Evolutionary conservation across 1,139 yeast genomes (phyloP).

Genomic region (Zygosaccharomyces pseudobailii): DNA sequence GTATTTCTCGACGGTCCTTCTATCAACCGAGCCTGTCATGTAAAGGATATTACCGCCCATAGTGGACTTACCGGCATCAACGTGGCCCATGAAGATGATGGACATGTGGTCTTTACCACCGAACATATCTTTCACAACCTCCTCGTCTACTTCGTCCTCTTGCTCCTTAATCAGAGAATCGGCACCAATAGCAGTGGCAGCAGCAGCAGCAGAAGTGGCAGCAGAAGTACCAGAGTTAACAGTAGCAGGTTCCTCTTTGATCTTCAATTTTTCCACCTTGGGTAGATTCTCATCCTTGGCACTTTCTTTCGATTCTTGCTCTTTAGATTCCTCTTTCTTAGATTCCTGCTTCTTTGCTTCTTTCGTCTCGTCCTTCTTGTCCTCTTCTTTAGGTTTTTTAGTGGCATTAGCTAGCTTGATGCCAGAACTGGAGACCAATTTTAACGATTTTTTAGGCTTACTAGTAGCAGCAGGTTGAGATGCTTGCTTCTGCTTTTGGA

Average conservation of each 20-base stretch:
- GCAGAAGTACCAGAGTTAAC: not conserved
- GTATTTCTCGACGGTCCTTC: slow-evolving; percentile 97
- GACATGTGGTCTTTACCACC: slow-evolving; percentile 97
- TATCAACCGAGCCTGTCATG: slow-evolving; percentile 94
- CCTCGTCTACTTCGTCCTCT: slow-evolving; percentile 84
- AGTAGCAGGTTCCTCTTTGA: slow-evolving; percentile 17
- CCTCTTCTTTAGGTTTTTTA: slow-evolving; percentile 37
- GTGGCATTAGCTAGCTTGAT: slow-evolving; percentile 63
- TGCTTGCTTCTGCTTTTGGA: slow-evolving; percentile 53
- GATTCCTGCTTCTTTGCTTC: slow-evolving; percentile 18
- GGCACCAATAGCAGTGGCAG: slow-evolving; percentile 22
- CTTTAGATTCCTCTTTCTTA: slow-evolving; percentile 11
- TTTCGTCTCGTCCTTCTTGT: slow-evolving; percentile 30
- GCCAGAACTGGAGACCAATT: slow-evolving; percentile 60
- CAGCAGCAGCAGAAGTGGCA: slow-evolving; percentile 9
- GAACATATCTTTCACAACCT: slow-evolving; percentile 83
- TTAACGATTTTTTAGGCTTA: slow-evolving; percentile 60
- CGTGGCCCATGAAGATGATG: slow-evolving; percentile 98
- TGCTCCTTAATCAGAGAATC: slow-evolving; percentile 60
- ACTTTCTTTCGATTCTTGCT: slow-evolving; percentile 15
- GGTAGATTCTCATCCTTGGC: slow-evolving; percentile 14
- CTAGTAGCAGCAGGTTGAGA: slow-evolving; percentile 26
- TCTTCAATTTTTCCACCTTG: slow-evolving; percentile 21
- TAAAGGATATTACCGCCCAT: slow-evolving; percentile 97
- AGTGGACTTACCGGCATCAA: slow-evolving; percentile 98